Evolutionary conservation across 78 protist genomes (phyloP).

Genomic region (Capsaspora owczarzaki): DNA sequence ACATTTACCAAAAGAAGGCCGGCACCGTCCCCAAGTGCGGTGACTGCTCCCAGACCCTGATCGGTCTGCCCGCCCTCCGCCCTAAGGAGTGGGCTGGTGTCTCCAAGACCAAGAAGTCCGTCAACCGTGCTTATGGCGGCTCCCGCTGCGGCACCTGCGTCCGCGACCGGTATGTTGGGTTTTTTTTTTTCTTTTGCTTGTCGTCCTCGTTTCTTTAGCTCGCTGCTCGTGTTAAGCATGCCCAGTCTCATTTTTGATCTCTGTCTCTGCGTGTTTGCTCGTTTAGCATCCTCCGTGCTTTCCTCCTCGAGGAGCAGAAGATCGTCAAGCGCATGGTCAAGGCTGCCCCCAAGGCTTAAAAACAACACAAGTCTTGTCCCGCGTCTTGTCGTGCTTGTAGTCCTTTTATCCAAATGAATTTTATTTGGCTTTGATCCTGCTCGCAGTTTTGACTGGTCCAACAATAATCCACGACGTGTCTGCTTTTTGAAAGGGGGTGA

Average conservation of each 20-base stretch:
- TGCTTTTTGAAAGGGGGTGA: no score
- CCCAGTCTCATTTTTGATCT: neutral
- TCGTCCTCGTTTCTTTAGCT: neutral
- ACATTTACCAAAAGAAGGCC: constrained; percentile 72
- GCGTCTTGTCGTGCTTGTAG: neutral
- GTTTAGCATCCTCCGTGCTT: constrained; percentile 84
- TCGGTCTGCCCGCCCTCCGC: constrained; percentile 68
- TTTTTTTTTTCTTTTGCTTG: neutral
- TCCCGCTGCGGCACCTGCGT: constrained; percentile 75
- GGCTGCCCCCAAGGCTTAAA: neutral
- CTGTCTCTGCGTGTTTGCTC: constrained; percentile 2
- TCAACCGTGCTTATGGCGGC: constrained; percentile 92
- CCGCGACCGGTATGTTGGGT: constrained; percentile 55
- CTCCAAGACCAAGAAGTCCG: constrained; percentile 69
- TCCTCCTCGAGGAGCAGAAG: constrained; percentile 95
- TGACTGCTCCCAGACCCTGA: constrained; percentile 67
- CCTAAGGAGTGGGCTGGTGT: constrained; percentile 44
- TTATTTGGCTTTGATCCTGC: neutral
- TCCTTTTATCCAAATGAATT: neutral
- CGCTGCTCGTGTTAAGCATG: neutral
- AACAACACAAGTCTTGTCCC: neutral
- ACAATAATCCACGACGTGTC: no score
- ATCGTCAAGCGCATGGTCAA: constrained; percentile 79
- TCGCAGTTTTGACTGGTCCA: no score
- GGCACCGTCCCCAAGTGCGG: constrained; percentile 71